phyloP scores from a whole-genome alignment of 768 basidiomycete genomes.

The Suillus luteus region DNA sequence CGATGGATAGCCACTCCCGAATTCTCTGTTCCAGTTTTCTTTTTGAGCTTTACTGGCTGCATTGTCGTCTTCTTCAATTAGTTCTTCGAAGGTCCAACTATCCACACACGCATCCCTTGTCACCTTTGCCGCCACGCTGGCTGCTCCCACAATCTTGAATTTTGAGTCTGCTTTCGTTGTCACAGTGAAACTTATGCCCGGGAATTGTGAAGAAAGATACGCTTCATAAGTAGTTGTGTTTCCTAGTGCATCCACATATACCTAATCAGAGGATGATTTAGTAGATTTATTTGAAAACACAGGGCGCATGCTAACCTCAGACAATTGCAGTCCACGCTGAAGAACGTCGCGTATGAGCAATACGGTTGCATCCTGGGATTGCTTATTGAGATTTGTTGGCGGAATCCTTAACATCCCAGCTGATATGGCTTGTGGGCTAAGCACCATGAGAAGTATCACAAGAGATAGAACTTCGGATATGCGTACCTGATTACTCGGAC shows the following conservation, averaged over 20 bases:
- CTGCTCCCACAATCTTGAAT: constrained; percentile 96
- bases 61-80: constrained; percentile 18
- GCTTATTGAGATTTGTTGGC: constrained; percentile 84
- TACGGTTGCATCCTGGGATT: constrained; percentile 88
- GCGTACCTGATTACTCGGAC: constrained; percentile 72
- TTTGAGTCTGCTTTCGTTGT: constrained; percentile 92
- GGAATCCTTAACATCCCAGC: constrained; percentile 85
- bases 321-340: constrained; percentile 74
- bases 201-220: constrained; percentile 80
- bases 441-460: constrained; percentile 10
- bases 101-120: constrained; percentile 91
- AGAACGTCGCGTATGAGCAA: constrained; percentile 84
- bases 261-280: constrained; percentile 42
- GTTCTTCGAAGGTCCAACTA: constrained; percentile 80
- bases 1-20: constrained; percentile 92
- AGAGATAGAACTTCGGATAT: neutral
- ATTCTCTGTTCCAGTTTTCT: constrained; percentile 35
- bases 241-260: constrained; percentile 95
- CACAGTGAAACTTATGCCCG: constrained; percentile 85
- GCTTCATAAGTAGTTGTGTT: constrained; percentile 82
- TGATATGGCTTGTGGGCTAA: constrained; percentile 89
- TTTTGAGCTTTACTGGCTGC: neutral
- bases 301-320: constrained; percentile 55
- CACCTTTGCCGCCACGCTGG: constrained; percentile 97
- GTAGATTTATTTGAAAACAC: neutral